Conservation (phyloP, 106 monocot species). For the Vanilla planifolia region DNA sequence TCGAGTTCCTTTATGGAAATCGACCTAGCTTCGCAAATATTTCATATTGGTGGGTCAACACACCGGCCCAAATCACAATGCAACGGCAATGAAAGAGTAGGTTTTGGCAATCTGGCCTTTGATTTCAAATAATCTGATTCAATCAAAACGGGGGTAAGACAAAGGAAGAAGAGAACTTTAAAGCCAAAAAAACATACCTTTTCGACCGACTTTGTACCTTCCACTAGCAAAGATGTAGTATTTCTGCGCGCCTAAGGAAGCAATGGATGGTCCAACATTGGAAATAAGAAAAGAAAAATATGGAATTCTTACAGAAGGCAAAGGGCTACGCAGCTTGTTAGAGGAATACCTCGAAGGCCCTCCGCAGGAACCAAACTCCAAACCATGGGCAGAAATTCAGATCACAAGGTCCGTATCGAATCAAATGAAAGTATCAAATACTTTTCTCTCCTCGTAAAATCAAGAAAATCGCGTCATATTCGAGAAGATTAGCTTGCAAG, state of each 20-base stretch:
- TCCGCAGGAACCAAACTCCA: constrained; percentile 59
- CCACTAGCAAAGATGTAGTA: constrained; percentile 84
- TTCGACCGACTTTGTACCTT: constrained; percentile 83
- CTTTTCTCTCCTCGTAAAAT: too few relatives aligned
- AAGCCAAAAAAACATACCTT: constrained; percentile 42
- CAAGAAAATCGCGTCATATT: too few relatives aligned
- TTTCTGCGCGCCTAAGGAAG: constrained; percentile 47
- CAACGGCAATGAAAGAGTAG: too few relatives aligned
- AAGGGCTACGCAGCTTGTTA: neutral
- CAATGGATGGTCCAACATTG: neutral
- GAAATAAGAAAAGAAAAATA: neutral
- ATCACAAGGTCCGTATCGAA: neutral
- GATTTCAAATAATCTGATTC: neutral
- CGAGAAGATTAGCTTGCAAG: too few relatives aligned
- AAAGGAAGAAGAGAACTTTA: neutral
- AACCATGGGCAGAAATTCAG: constrained; percentile 32
- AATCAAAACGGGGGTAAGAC: neutral
- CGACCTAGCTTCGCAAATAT: neutral
- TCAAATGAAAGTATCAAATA: too few relatives aligned
- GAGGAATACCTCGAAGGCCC: constrained; percentile 41
- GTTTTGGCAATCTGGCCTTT: too few relatives aligned
- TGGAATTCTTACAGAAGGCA: neutral
- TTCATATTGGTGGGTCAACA: too few relatives aligned
- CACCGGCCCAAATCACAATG: too few relatives aligned
- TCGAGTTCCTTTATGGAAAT: too few relatives aligned